Evolutionary conservation across 331 rosid genomes (phyloP), one percentile per base, ranked within the genome.

Genomic region (Erythrophleum ivorense): DNA sequence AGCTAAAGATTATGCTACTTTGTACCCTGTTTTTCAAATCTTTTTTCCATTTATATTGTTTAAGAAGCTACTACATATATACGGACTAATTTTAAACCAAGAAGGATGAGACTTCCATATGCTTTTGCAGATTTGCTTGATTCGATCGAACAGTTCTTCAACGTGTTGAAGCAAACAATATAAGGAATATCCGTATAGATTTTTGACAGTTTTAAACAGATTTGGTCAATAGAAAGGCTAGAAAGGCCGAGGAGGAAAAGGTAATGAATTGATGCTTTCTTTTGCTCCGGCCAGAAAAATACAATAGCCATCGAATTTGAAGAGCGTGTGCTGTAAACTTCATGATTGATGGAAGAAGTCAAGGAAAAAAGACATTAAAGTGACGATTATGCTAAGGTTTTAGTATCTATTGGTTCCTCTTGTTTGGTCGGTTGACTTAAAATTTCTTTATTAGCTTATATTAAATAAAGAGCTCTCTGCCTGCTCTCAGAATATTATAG

Each of bases 381-480:
- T 33, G 53, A 53, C 19, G 74, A 62, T 83, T 79, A 79, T 24
- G 71, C 55, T 76, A 80, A 75, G 49, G 34, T 78, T 82, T 75
- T 67, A 64, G 75, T 34, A 10, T 72, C 79, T 77, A 66, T 77
- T 11, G 72, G 82, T 65, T 75, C 74, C 81, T 83, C 76, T 69
- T 78, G 71, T 70, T 50, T 75, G 86, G 88, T 71, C 80, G 81
- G 82, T 84, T 85, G 82, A 60, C 83, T 71, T 75, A 65, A 54
- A 77, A 15, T 36, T n/a, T 10, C 80, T 46, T 38, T 50, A 40
- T 73, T 58, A 49, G 49, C 73, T 58, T 72, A 9, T 38, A 66
- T 21, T 58, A 79, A 18, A 75, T 21, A n/a, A 55, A 79, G 62
- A 59, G 18, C 10, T 36, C 34, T 50, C 9, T 57, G 67, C 10